phyloP scores from a whole-genome alignment of 2,329 filamentous ascomycete species.

The Nemania bipapillata region DNA sequence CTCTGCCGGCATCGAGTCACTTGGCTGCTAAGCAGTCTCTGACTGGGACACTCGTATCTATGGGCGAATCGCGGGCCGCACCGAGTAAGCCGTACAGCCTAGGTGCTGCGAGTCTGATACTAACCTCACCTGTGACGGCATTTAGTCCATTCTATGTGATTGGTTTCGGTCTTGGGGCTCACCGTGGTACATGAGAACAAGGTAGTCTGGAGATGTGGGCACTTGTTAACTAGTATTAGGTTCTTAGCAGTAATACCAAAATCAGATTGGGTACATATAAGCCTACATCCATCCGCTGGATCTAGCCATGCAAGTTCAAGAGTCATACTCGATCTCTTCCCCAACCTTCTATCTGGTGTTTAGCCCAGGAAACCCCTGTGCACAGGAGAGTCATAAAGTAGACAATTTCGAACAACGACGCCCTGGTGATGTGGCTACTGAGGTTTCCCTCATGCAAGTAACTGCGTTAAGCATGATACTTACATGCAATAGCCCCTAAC shows the following conservation, averaged over 20 bases:
- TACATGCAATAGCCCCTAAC: constrained; percentile 37
- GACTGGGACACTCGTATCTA: background rate
- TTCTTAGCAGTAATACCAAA: background rate
- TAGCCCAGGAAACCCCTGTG: background rate
- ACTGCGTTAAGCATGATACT: constrained; percentile 34
- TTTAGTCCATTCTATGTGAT: background rate
- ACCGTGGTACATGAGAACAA: background rate
- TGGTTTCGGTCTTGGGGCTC: background rate
- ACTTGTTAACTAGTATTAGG: background rate
- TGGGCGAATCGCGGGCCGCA: background rate
- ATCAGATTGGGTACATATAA: background rate
- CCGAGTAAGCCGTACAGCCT: background rate
- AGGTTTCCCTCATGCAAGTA: constrained; percentile 31
- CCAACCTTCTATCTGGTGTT: background rate
- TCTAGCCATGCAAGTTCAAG: background rate
- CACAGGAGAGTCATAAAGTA: no score
- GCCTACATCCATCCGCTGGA: background rate
- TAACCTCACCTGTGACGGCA: background rate
- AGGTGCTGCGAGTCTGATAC: background rate
- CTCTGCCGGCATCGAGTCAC: constrained; percentile 14
- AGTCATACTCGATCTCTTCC: background rate
- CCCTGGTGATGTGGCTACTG: constrained; percentile 3
- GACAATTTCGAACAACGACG: background rate
- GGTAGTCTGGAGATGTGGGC: background rate
- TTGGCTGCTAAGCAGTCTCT: constrained; percentile 12